Base-by-base conservation (phyloP, 495 filamentous ascomycete species). In the Immersiella caudata region DNA sequence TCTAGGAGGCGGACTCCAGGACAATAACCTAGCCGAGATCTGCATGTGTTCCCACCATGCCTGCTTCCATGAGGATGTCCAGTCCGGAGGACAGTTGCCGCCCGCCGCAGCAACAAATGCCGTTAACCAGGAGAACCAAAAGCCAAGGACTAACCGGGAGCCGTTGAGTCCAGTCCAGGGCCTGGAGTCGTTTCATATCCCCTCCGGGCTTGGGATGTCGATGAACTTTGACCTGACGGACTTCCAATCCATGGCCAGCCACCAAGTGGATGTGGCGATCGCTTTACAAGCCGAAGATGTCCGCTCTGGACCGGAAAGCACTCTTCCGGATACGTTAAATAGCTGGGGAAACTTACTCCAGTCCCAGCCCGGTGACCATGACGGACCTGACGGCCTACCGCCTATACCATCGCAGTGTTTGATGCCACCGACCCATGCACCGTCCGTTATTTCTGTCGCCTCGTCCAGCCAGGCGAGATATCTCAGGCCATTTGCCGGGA, bases 1-100 rank as follows among this genome's bases (percentile, higher is more conserved):
- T 11, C 49, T 69, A 33, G 63, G 61, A 20, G 65, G 36, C 58
- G 63, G 58, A 20, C 64, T 70, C 35, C 66, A 60, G 54, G 71
- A 69, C 66, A 68, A 33, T 5, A 78, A 78, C 24, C 73, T 81
- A 40, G 77, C 71, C n/a, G 81, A 80, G 54, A 83, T 84, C 76
- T 91, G 89, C 80, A 85, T 89, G 79, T 91, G 89, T 71, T 85
- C 84, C 16, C 89, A 91, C 74, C 89, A 91, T 81, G 89, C 89
- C 35, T 91, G 89, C 74, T 91, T 85, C 71, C 89, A 91, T 71
- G 85, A 89, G 69, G 77, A 81, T 67, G 50, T 75, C 62, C 77
- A 63, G 18, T 29, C 76, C 61, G 67, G 64, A 40, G 26, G 20
- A 55, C 40, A 46, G 40, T 3, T 26, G 9, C 75, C 73, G 35